A percentile compares a stretch with the other conserved stretches of the same genome.
phyloP scores from a whole-genome alignment of 768 basidiomycete species.

The Galerina sulciceps region DNA sequence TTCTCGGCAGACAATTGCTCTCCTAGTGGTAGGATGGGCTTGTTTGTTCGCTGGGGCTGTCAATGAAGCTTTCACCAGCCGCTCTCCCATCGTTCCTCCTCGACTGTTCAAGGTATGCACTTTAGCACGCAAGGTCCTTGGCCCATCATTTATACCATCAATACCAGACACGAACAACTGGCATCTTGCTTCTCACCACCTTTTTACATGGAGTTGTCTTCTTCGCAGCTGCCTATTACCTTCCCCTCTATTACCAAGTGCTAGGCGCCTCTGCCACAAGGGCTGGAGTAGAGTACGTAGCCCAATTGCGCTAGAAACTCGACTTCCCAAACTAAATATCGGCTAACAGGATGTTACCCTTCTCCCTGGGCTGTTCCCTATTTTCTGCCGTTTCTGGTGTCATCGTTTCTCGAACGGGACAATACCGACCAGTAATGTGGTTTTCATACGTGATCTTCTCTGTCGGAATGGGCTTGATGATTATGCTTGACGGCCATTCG shows the following conservation, averaged over 20 bases:
- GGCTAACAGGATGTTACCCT: conserved; percentile 70
- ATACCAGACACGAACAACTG: conserved; percentile 72
- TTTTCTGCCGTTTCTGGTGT: conserved; percentile 62
- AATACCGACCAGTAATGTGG: conserved; percentile 71
- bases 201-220: conserved; percentile 71
- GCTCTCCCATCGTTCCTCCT: conserved; percentile 75
- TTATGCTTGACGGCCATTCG: conserved; percentile 61
- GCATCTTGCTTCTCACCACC: conserved; percentile 55
- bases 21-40: conserved; percentile 61
- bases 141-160: not conserved
- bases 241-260: conserved; percentile 81
- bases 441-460: conserved; percentile 55
- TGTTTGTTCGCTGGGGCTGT: conserved; percentile 54
- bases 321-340: not conserved
- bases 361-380: conserved; percentile 61
- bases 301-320: not conserved
- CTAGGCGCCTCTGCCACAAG: conserved; percentile 75
- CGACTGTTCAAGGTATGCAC: conserved; percentile 67
- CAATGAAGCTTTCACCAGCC: conserved; percentile 64
- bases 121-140: not conserved
- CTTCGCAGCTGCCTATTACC: conserved; percentile 64
- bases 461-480: conserved; percentile 77
- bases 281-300: conserved; percentile 63
- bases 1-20: conserved; percentile 59
- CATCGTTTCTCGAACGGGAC: conserved; percentile 57